These are phyloP conservation scores for Cladosporium phlei DNA, from an alignment of 2,329 filamentous ascomycete species.

Conservation along the genomic window DNA sequence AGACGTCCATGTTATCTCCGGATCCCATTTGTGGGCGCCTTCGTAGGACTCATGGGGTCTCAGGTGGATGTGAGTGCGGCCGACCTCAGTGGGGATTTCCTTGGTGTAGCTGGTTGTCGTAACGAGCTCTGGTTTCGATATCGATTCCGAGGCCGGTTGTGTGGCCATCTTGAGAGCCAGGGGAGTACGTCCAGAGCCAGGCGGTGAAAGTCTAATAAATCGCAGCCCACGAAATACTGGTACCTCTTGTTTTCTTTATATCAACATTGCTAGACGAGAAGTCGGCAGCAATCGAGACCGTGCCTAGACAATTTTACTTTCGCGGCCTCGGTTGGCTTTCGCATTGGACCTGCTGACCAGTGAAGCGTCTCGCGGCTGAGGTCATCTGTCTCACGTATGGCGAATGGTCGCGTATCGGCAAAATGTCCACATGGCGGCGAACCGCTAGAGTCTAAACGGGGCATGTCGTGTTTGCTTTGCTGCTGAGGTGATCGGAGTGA, in stretches of 20 bases:
- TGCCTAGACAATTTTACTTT: not conserved
- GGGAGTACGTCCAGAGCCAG: too few relatives aligned
- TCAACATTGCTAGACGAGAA: not conserved
- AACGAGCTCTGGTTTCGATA: conserved; percentile 5
- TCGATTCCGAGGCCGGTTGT: not conserved
- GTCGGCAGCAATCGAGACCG: not conserved
- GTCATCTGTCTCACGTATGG: not conserved
- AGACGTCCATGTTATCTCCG: conserved; percentile 51
- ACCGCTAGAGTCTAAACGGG: too few relatives aligned
- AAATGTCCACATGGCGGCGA: too few relatives aligned
- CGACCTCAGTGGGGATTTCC: not conserved
- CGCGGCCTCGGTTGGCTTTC: conserved; percentile 1
- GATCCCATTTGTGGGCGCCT: conserved; percentile 56
- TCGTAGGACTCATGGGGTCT: conserved; percentile 52
- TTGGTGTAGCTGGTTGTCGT: not conserved
- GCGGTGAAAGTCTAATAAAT: too few relatives aligned
- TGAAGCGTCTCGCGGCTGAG: conserved; percentile 2
- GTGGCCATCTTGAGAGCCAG: too few relatives aligned
- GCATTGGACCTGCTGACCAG: not conserved
- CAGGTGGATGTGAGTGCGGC: conserved; percentile 4
- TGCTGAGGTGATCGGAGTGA: too few relatives aligned
- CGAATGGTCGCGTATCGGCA: conserved; percentile 1
- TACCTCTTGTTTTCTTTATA: not conserved
- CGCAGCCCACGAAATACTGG: too few relatives aligned
- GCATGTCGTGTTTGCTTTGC: too few relatives aligned